A percentile compares a stretch with the other conserved stretches of the same genome.
Evolutionary conservation across 2,329 filamentous ascomycete genomes (phyloP).

Genomic region (Calonectria multiphialidica): DNA sequence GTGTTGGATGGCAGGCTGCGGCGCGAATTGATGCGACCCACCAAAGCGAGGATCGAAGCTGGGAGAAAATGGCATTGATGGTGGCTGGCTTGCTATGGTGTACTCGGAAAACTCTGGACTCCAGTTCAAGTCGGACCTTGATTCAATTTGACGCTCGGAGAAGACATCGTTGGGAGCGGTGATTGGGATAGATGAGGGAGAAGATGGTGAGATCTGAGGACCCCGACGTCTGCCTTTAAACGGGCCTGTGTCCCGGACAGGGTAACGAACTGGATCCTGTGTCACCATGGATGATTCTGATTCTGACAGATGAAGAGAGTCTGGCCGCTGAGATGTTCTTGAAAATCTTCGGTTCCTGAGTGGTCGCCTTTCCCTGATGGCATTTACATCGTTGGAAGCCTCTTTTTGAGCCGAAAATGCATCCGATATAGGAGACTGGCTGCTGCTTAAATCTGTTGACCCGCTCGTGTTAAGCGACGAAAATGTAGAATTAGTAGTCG

Average conservation of each 20-base stretch:
- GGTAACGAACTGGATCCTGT: slow-evolving; percentile 48
- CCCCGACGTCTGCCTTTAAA: slow-evolving; percentile 13
- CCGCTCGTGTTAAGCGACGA: neutral
- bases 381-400: neutral
- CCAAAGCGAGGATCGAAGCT: slow-evolving; percentile 18
- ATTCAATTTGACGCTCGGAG: slow-evolving; percentile 41
- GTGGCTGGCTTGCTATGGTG: slow-evolving; percentile 13
- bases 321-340: slow-evolving; percentile 12
- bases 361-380: slow-evolving; percentile 5
- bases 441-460: neutral
- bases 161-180: slow-evolving; percentile 63
- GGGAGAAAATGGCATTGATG: slow-evolving; percentile 4
- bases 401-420: neutral
- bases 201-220: slow-evolving; percentile 20
- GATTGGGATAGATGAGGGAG: slow-evolving; percentile 61
- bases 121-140: slow-evolving; percentile 24
- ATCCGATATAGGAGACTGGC: neutral
- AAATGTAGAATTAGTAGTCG: neutral
- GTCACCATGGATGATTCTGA: slow-evolving; percentile 64
- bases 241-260: slow-evolving; percentile 31
- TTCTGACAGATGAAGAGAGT: slow-evolving; percentile 17
- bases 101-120: slow-evolving; percentile 24
- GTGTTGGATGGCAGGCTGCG: neutral
- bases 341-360: neutral
- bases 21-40: neutral